Base-by-base conservation (phyloP, 305 asterid genomes). In the Euphrasia arctica region DNA sequence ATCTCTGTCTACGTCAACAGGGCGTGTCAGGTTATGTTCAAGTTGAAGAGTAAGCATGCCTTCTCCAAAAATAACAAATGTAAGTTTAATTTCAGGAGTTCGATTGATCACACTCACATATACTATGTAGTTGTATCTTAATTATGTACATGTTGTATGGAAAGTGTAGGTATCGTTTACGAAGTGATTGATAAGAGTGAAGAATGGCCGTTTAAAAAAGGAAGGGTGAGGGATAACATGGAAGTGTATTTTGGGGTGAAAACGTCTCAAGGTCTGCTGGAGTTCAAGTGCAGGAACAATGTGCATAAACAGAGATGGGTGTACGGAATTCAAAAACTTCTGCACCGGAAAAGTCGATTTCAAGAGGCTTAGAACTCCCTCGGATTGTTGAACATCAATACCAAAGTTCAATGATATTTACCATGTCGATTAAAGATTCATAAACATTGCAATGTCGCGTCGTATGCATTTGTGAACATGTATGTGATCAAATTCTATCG, bases 261-360 rank as follows among this genome's bases (percentile, higher is more conserved):
- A 77, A 88, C 97, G 48, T 84, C 84, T 52, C 85, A 73, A 62
- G 95, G 93, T 3, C 81, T 90, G 50, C 29, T 84, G 74, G 96
- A 86, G 80, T 90, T 88, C 78, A 90, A 88, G 78, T 90, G 96
- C 84, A 86, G 78, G 82, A 88, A 72, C 75, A 83, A 73, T 75
- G 69, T 73, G 65, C 83, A 86, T 48, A 83, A 77, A 59, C 87
- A 91, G 77, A 86, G 79, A 68, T 88, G 96, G 96, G 80, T 84
- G 59, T 75, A 67, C 15, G 88, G 86, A 64, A 84, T 90, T 67
- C 84, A 72, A 58, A 77, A 75, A 47, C 85, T 86, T 63, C 73
- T 88, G 5, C 65, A 64, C 47, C 74, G 78, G 54, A 68, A 75
- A 65, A 81, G 70, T 56, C 77, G 69, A 66, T 45, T 70, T 47